Base-by-base conservation (phyloP, 1,284 basidiomycete species). In the Ustilago lituana region DNA sequence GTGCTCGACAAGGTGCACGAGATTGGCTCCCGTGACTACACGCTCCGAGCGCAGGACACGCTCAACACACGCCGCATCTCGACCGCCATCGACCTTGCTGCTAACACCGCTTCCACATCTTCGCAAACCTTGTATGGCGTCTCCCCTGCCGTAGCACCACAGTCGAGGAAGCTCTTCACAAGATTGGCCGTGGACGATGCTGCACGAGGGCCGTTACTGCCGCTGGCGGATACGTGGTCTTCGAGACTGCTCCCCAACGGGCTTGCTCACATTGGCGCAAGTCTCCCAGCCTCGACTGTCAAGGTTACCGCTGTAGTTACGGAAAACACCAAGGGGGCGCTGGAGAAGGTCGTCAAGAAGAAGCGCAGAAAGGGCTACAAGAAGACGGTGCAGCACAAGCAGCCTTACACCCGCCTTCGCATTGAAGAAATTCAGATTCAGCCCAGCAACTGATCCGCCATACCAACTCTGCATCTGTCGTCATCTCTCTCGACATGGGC, bases 331-430 rank as follows among this genome's bases (percentile, higher is more conserved):
- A 96, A 94, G 84, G 91, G 92, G 15, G 87, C 87, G 45, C 89
- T 98, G 89, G 91, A 95, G 84, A 87, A 86, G 71, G 91, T 93
- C 51, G 87, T 94, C 83, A 96, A 97, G 85, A 95, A 94, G 86
- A 98, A 98, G 86, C 86, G 93, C 83, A 89, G 95, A 88, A 98
- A 98, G 86, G 94, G 94, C 14, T 98, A 98, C 85, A 85, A 87
- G 82, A 89, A 88, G 83, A 90, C 89, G 8, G 87, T 92, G 73
- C 87, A 88, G 80, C 91, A 94, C 83, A 97, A 97, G 84, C 93
- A 94, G 83, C 89, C 90, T 4, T 97, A 92, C 85, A 98, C 94
- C 22, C 88, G 93, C 78, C 24, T 83, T 37, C 62, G 82, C n/a
- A 71, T 83, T 35, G 79, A 80, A 33, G 73, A 70, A 29, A 78